These are phyloP conservation scores for Chlorella vulgaris DNA, from an alignment of 139 green algal species.

Conservation along the genomic window DNA sequence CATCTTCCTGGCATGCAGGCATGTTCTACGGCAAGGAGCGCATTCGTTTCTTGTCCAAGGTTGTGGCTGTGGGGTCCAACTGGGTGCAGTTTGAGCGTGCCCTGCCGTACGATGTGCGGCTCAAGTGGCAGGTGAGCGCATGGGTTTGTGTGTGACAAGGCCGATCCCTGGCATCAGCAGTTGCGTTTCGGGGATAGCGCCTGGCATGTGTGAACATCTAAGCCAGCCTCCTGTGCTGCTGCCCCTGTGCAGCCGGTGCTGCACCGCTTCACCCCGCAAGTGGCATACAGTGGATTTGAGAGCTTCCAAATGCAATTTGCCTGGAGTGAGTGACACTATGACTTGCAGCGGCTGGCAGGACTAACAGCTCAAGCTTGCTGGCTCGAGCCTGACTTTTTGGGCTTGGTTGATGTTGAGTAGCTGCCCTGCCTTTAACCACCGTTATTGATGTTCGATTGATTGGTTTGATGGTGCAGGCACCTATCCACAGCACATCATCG, in stretches of 20 bases:
- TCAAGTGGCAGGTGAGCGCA: slow-evolving; percentile 19
- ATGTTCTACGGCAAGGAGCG: slow-evolving; percentile 33
- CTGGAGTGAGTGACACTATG: background rate
- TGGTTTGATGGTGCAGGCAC: background rate
- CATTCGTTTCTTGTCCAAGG: slow-evolving; percentile 4
- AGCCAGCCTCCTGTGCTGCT: background rate
- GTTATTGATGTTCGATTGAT: background rate
- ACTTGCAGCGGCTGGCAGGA: background rate
- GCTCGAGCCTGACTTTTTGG: background rate
- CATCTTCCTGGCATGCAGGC: background rate
- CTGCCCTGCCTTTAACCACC: background rate
- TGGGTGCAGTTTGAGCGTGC: slow-evolving; percentile 28
- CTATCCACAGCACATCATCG: slow-evolving; percentile 5
- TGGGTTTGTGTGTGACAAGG: background rate
- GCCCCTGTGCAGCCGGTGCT: slow-evolving; percentile 10
- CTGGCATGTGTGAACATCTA: too few species aligned
- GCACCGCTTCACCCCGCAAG: slow-evolving; percentile 5
- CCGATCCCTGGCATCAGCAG: too few species aligned
- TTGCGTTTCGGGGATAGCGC: too few species aligned
- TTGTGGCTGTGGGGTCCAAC: slow-evolving; percentile 4
- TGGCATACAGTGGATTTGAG: slow-evolving; percentile 16
- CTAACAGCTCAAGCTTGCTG: background rate
- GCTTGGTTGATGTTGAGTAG: too few species aligned
- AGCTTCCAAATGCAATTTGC: background rate
- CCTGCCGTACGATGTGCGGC: slow-evolving; percentile 19